Base-by-base conservation (phyloP, 2,329 filamentous ascomycete genomes). In the Fusarium sp. region DNA sequence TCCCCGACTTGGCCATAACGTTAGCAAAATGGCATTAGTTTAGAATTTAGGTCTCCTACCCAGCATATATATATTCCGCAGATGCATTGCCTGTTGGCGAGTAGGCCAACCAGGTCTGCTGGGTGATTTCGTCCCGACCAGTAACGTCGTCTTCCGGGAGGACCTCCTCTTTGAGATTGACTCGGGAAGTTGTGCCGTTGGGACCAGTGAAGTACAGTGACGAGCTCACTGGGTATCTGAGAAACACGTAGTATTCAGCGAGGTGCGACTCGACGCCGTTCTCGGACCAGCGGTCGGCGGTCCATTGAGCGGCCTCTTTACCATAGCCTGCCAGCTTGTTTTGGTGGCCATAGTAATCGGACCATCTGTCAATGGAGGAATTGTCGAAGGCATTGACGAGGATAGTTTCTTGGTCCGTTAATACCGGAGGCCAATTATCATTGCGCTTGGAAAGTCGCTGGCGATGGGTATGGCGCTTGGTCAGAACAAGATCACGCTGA, bases 51-150 rank as follows among this genome's bases (percentile, higher is more conserved):
- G 9, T 18, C 1, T 56, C 76, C 54, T 44, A 93, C 77, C 95
- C 95, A 57, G 88, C 90, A 75, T 90, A 97, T 17, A 95, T 90
- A 69, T 90, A 95, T 65, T 88, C 87, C 1, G 89, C 92, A 0
- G 91, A 92, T 15, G 92, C 92, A 75, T 92, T 92, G 0, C 93
- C 93, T 34, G 83, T 91, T 0, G 92, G 92, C 1, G 92, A 94
- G 76, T 96, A 97, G 13, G 92, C 93, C 70, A 96, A 91, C 79
- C 95, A 97, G 0, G 90, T 93, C 7, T 93, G 92, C 22, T 95
- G 86, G 1, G 72, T 69, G 28, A 91, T 84, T 65, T 92, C 86
- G 7, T 85, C 81, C 34, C 91, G 82, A n/a, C 88, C 86, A 31
- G 88, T 92, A 0, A 92, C 93, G n/a, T 88, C 85, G 76, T 96